phyloP scores from a whole-genome alignment of 1,284 basidiomycete genomes.

The Moesziomyces aphidis region DNA sequence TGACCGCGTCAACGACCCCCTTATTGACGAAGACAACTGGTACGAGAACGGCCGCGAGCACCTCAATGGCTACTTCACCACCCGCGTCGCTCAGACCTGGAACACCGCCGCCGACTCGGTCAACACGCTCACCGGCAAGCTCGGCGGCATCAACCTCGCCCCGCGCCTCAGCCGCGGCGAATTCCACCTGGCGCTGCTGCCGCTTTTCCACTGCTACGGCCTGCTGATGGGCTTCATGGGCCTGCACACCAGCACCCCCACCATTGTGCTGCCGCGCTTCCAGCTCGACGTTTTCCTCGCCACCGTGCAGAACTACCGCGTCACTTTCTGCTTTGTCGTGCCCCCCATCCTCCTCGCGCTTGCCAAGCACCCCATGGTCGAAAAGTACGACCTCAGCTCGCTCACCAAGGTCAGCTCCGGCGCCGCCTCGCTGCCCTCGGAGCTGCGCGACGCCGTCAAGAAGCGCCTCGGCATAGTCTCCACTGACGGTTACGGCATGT shows the following conservation, averaged over 20 bases:
- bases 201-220: constrained; percentile 67
- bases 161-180: constrained; percentile 46
- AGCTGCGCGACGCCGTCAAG: constrained; percentile 52
- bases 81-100: constrained; percentile 46
- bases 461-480: constrained; percentile 53
- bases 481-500: constrained; percentile 67
- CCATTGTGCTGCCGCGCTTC: constrained; percentile 57
- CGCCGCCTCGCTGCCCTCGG: constrained; percentile 55
- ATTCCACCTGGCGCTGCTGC: constrained; percentile 63
- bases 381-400: constrained; percentile 58
- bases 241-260: constrained; percentile 63
- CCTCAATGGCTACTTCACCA: constrained; percentile 50
- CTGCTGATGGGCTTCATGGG: constrained; percentile 60
- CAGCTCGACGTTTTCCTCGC: constrained; percentile 58
- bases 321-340: constrained; percentile 66
- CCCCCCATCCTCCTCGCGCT: constrained; percentile 65
- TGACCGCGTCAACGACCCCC: constrained; percentile 61
- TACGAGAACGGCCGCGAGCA: constrained; percentile 36
- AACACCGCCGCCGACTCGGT: constrained; percentile 41
- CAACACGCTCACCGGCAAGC: constrained; percentile 33
- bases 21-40: constrained; percentile 53
- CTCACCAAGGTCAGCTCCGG: constrained; percentile 61
- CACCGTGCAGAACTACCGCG: constrained; percentile 50
- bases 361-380: constrained; percentile 54
- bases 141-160: constrained; percentile 28